Base-by-base conservation (phyloP, 2,329 filamentous ascomycete genomes). In the Exserohilum turcica region DNA sequence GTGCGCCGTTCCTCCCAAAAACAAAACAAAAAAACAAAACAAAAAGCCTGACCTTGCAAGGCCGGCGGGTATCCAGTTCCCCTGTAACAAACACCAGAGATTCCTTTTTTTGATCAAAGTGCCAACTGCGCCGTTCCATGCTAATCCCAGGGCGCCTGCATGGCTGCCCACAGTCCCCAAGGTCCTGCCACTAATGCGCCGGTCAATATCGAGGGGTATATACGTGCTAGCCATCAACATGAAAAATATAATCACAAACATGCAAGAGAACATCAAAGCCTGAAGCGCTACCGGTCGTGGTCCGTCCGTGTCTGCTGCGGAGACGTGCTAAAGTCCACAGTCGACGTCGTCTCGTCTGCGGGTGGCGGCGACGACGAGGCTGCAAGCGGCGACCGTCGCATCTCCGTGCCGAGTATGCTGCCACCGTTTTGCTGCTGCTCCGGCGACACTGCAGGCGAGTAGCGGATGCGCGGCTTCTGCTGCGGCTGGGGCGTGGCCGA, bases 41-140 rank as follows among this genome's bases (percentile, higher is more conserved):
- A 56, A 53, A 53, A 52, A 66, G 59, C 59, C 57, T 55, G 61
- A 54, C 60, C 47, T 62, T 45, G 21, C 54, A 62, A 24, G 21
- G 63, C 57, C 59, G 60, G 57, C 59, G 66, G 69, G 68, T 71
- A 71, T 71, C 63, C 63, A 56, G 52, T 4, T 48, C 56, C 56
- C 48, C 48, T 48, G 43, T 57, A 53, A 53, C 16, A 53, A 52
- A 50, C 40, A 54, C 54, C 57, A 36, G 32, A 45, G 7, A 43
- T 36, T 33, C 45, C 46, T 60, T 64, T 60, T 49, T 61, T 65
- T 60, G 43, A 49, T n/a, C n/a, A 48, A 57, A 36, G 57, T 38
- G 55, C 56, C 56, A 48, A 45, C 32, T 64, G 59, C 65, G 64
- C 65, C 65, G 54, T 60, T 28, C 54, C 53, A 68, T 66, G 64